These are phyloP conservation scores for Hypericum perforatum DNA, from an alignment of 345 rosid genomes.

Conservation along the genomic window DNA sequence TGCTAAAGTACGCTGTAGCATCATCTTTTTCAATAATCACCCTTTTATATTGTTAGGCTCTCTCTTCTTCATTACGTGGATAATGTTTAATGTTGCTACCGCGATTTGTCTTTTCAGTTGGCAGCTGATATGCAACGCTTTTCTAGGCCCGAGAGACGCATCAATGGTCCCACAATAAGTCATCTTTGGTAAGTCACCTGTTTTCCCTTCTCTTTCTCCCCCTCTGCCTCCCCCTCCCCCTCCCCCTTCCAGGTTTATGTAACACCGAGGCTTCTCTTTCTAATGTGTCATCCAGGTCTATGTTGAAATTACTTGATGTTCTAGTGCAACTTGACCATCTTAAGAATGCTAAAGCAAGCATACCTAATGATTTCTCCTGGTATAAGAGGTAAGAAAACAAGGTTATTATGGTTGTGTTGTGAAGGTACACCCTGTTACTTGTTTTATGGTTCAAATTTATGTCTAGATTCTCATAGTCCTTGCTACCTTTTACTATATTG, in stretches of 20 bases:
- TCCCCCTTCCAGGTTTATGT: background rate
- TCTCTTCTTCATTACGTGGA: constrained; percentile 5
- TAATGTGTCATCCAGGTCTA: constrained; percentile 53
- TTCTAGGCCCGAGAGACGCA: constrained; percentile 93
- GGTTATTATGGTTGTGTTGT: background rate
- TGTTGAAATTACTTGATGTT: constrained; percentile 91
- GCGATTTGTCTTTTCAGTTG: constrained; percentile 34
- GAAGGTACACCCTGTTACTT: no score
- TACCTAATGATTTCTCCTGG: constrained; percentile 99
- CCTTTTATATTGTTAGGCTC: constrained; percentile 4
- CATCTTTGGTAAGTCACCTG: constrained; percentile 61
- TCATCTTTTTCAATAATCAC: constrained; percentile 3
- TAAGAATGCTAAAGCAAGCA: constrained; percentile 97
- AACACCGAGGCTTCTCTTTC: constrained; percentile 5
- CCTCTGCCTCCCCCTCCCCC: background rate
- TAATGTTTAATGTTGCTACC: constrained; percentile 17
- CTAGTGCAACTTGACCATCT: constrained; percentile 98
- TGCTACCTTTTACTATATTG: background rate
- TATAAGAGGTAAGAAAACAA: constrained; percentile 62
- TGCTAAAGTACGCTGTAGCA: constrained; percentile 45
- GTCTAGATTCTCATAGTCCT: background rate
- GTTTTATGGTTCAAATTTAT: no score
- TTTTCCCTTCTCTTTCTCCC: constrained; percentile 3
- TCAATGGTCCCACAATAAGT: constrained; percentile 92
- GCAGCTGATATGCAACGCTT: constrained; percentile 99